Evolutionary conservation across 2,329 filamentous ascomycete species (phyloP).

Genomic region (Fusarium kyushuense): DNA sequence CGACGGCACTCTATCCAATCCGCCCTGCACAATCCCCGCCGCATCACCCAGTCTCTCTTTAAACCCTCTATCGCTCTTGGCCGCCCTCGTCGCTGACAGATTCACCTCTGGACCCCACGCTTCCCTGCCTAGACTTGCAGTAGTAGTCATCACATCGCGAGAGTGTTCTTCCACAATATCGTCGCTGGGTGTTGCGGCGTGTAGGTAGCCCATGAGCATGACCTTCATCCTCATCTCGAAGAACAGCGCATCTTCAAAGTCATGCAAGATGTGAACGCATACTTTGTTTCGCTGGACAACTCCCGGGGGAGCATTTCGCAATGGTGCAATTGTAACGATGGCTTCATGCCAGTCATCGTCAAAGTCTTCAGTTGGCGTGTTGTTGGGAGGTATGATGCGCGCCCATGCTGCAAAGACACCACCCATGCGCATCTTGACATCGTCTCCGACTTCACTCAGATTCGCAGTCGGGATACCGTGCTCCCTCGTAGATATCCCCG

Average conservation of each 20-base stretch:
- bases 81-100: slow-evolving; percentile 54
- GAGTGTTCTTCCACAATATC: slow-evolving; percentile 50
- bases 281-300: slow-evolving; percentile 65
- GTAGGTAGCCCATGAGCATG: slow-evolving; percentile 71
- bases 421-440: slow-evolving; percentile 64
- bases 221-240: slow-evolving; percentile 62
- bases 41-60: slow-evolving; percentile 62
- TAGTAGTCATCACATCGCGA: slow-evolving; percentile 57
- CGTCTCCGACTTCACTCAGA: slow-evolving; percentile 63
- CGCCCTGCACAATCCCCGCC: slow-evolving; percentile 63
- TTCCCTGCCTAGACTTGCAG: slow-evolving; percentile 61
- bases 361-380: slow-evolving; percentile 45
- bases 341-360: slow-evolving; percentile 68
- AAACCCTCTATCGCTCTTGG: slow-evolving; percentile 57
- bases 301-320: slow-evolving; percentile 58
- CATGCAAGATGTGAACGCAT: slow-evolving; percentile 65
- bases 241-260: slow-evolving; percentile 60
- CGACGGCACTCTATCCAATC: slow-evolving; percentile 69
- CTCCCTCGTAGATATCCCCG: slow-evolving; percentile 54
- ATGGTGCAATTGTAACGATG: slow-evolving; percentile 68
- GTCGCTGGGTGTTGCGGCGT: slow-evolving; percentile 48
- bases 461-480: slow-evolving; percentile 67
- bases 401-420: slow-evolving; percentile 77
- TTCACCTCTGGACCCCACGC: slow-evolving; percentile 59
- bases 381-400: slow-evolving; percentile 54